These are phyloP conservation scores for Plasmodiophora brassicae DNA, from an alignment of 208 protist species.

Conservation along the genomic window DNA sequence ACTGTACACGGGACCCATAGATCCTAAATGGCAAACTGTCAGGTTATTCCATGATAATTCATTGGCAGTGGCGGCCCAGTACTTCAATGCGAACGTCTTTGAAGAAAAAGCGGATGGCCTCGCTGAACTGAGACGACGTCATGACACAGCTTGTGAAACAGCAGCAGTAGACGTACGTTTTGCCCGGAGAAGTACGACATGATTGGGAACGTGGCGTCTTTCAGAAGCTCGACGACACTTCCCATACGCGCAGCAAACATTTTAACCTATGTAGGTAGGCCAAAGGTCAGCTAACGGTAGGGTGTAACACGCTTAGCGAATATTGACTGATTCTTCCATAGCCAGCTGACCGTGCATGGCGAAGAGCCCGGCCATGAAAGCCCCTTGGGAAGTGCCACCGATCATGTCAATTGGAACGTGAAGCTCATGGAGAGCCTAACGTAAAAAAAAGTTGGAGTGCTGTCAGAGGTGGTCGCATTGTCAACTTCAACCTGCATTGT, in stretches of 20 bases:
- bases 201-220: constrained; percentile 32
- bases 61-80: too few relatives aligned
- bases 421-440: constrained; percentile 1
- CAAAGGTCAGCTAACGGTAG: too few relatives aligned
- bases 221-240: background rate
- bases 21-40: background rate
- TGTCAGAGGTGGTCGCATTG: too few relatives aligned
- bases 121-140: background rate
- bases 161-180: too few relatives aligned
- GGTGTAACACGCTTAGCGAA: too few relatives aligned
- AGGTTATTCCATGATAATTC: background rate
- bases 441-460: too few relatives aligned
- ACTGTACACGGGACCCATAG: background rate
- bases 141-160: background rate
- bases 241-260: constrained; percentile 28
- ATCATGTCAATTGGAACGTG: constrained; percentile 30
- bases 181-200: constrained; percentile 28
- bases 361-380: constrained; percentile 31
- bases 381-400: constrained; percentile 32
- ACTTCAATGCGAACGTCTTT: background rate
- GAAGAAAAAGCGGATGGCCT: background rate
- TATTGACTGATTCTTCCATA: background rate
- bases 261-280: constrained; percentile 31
- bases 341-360: constrained; percentile 23
- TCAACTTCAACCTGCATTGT: background rate